Evolutionary conservation across 768 basidiomycete genomes (phyloP), one percentile per base, ranked within the genome.

Genomic region (Coprinopsis cinerea): DNA sequence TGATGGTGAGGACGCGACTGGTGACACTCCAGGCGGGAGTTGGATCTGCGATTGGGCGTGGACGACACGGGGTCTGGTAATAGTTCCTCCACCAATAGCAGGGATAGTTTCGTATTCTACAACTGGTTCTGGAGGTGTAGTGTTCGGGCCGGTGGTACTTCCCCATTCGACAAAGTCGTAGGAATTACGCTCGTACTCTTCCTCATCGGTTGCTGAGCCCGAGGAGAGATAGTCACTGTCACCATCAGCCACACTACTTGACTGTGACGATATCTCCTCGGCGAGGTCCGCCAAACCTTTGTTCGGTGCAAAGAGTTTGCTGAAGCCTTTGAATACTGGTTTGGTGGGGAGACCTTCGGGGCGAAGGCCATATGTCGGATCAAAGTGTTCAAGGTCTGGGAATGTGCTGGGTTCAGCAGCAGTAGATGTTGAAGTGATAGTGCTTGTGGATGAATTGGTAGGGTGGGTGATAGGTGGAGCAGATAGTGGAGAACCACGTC

Each of bases 351-450:
- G 72, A 1, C 90, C 88, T 60, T 97, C 94, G 0, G 92, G 92
- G 22, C 95, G 85, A 11, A 98, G 71, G 14, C 95, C 95, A 61
- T 99, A 97, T 0, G 95, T 97, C 0, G 93, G 95, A 59, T 98
- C 95, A 64, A 89, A 96, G 53, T 88, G 83, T 67, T 96, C 93
- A 26, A 92, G 58, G 44, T 72, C 70, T 26, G 59, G 61, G 49
- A 64, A 65, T 7, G 63, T 57, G 39, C 47, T 56, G 17, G 61
- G 57, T 51, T 59, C 64, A 30, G 54, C 32, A 35, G 54, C 32
- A 55, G 56, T 53, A 51, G 58, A 52, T 17, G 54, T 56, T 3
- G 64, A 9, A 39, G 53, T 32, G 56, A 50, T 35, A 51, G 55
- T 45, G 48, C 40, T 51, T 37, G 64, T 39, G 55, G 50, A 42